These are phyloP conservation scores for Triangularia verruculosa DNA, from an alignment of 2,329 filamentous ascomycete species.

Conservation along the genomic window DNA sequence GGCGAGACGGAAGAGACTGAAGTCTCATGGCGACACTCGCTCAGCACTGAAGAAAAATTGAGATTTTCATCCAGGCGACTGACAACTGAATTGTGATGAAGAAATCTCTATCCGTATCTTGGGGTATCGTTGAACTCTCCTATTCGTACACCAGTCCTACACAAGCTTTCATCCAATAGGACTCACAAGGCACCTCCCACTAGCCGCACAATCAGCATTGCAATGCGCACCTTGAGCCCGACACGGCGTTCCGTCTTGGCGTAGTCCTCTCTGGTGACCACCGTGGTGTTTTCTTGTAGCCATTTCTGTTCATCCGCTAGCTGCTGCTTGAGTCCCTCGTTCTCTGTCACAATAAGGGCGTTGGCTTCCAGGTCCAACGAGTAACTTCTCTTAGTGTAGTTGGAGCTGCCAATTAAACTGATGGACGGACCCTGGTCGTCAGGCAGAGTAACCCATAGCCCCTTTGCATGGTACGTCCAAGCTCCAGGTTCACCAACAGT, in stretches of 20 bases:
- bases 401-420: constrained; percentile 84
- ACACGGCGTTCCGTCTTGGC: constrained; percentile 78
- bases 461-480: constrained; percentile 98
- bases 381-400: constrained; percentile 94
- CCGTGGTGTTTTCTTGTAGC: constrained; percentile 70
- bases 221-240: constrained; percentile 76
- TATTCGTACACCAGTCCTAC: not conserved
- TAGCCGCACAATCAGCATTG: constrained; percentile 89
- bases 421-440: constrained; percentile 66
- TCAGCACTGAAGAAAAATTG: not conserved
- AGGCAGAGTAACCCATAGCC: constrained; percentile 81
- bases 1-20: not conserved
- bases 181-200: constrained; percentile 81
- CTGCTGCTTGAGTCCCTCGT: constrained; percentile 66
- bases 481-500: constrained; percentile 76
- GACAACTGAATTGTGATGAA: not conserved
- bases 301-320: constrained; percentile 78
- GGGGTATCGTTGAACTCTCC: not conserved
- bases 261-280: constrained; percentile 74
- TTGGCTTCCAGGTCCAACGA: constrained; percentile 88
- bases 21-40: not conserved
- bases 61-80: not conserved
- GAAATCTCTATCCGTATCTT: not conserved
- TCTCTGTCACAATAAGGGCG: constrained; percentile 76
- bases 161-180: not conserved